Conservation (phyloP, 352 stramenopile genomes). For the Pythium volutum region DNA sequence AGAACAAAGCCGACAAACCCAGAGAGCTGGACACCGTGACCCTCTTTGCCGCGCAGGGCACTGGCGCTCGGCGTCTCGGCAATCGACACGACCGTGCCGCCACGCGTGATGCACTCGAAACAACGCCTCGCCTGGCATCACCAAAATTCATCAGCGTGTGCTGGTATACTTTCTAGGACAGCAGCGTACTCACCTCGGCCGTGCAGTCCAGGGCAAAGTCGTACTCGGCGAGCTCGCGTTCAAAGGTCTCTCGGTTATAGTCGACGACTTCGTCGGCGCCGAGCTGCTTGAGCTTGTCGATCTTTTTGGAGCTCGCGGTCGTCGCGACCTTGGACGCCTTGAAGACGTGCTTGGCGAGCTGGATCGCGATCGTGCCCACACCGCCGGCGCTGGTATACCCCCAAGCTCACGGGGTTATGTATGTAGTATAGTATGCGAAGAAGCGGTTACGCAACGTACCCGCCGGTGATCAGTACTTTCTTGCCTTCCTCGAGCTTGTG, state of each 20-base stretch:
- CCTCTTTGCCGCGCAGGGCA: constrained; percentile 30
- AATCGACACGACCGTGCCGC: constrained; percentile 59
- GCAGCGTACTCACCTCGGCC: constrained; percentile 60
- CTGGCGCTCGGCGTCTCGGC: constrained; percentile 46
- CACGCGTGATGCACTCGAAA: constrained; percentile 57
- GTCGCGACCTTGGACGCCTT: constrained; percentile 73
- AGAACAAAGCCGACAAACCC: constrained; percentile 45
- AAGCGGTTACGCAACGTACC: constrained; percentile 23
- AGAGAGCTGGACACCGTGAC: constrained; percentile 39
- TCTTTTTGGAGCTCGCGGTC: constrained; percentile 62
- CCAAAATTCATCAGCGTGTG: background rate
- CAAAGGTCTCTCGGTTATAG: constrained; percentile 62
- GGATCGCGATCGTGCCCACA: constrained; percentile 66
- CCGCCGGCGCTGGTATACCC: constrained; percentile 44
- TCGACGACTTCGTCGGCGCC: constrained; percentile 71
- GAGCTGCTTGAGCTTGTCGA: constrained; percentile 61
- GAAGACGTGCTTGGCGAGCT: constrained; percentile 74
- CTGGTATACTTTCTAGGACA: no score
- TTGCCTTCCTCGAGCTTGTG: constrained; percentile 52
- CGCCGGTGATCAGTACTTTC: constrained; percentile 72
- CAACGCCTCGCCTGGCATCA: constrained; percentile 42
- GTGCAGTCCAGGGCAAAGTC: constrained; percentile 80
- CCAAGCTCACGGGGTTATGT: background rate
- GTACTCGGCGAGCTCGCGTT: constrained; percentile 63
- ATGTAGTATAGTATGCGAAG: background rate